Evolutionary conservation across 2,329 filamentous ascomycete genomes (phyloP).

Genomic region (Cyphellophora europaea): DNA sequence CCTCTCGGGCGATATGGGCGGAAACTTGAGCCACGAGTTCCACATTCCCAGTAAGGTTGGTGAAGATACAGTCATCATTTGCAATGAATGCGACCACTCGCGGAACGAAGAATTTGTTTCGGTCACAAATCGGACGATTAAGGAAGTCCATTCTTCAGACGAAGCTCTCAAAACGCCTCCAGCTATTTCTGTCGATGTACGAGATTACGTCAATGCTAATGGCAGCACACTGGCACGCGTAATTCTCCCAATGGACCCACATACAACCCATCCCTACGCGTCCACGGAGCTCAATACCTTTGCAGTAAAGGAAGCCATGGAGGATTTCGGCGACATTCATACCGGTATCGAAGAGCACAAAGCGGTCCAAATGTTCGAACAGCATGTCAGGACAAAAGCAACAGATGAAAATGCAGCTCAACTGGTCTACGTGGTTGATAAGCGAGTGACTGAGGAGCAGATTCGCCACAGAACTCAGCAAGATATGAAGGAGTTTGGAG

Average conservation of each 20-base stretch:
- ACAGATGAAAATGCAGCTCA: neutral
- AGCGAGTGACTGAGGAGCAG: conserved; percentile 4
- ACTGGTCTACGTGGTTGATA: conserved; percentile 15
- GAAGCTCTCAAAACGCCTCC: neutral
- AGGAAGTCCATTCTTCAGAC: no score
- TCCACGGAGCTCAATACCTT: conserved; percentile 40
- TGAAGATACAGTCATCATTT: conserved; percentile 77
- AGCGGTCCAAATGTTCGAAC: conserved; percentile 8
- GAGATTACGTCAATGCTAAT: conserved; percentile 14
- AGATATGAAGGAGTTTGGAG: conserved; percentile 5
- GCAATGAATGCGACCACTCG: conserved; percentile 61
- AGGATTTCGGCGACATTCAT: conserved; percentile 55
- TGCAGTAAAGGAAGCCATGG: conserved; percentile 52
- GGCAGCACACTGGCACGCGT: conserved; percentile 9
- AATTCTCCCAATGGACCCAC: conserved; percentile 4
- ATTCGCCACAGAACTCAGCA: conserved; percentile 3
- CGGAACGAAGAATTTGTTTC: conserved; percentile 82
- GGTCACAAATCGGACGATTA: conserved; percentile 11
- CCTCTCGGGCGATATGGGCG: conserved; percentile 94
- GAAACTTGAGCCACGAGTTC: conserved; percentile 87
- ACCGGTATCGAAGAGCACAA: conserved; percentile 53
- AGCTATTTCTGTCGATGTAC: neutral
- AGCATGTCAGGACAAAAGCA: neutral
- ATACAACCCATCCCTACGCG: conserved; percentile 1
- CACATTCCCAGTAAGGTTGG: conserved; percentile 72